Conservation (phyloP, 306 rosid species). For the Coriaria nepalensis region DNA sequence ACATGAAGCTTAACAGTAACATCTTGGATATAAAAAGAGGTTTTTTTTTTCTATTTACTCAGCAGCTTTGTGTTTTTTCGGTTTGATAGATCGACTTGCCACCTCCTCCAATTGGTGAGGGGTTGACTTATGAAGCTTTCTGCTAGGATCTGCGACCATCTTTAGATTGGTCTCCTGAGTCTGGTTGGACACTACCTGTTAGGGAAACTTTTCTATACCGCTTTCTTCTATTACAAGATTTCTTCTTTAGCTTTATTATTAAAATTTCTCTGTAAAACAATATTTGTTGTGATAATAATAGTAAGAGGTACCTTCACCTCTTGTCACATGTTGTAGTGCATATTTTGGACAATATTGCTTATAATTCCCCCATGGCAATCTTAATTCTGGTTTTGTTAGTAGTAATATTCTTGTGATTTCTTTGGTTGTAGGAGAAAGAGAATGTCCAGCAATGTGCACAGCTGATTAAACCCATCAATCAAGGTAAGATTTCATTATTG, state of each 20-base stretch:
- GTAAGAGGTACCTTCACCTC: too few species aligned
- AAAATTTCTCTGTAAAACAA: not conserved
- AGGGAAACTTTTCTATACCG: slow-evolving; percentile 29
- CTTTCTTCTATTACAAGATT: slow-evolving; percentile 1
- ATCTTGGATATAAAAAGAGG: slow-evolving; percentile 1
- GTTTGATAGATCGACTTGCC: slow-evolving; percentile 51
- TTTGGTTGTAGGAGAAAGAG: slow-evolving; percentile 32
- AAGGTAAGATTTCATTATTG: slow-evolving; percentile 25
- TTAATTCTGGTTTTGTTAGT: slow-evolving; percentile 3
- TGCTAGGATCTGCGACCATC: slow-evolving; percentile 70
- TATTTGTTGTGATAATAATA: too few species aligned
- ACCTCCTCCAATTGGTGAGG: slow-evolving; percentile 80
- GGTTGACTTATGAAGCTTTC: slow-evolving; percentile 30
- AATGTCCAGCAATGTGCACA: slow-evolving; percentile 29
- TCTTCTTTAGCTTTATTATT: not conserved
- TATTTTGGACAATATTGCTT: not conserved
- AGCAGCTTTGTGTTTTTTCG: slow-evolving; percentile 1
- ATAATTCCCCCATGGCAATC: not conserved
- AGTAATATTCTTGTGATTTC: slow-evolving; percentile 17
- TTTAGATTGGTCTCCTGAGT: slow-evolving; percentile 51
- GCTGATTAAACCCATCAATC: slow-evolving; percentile 30
- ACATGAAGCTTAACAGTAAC: slow-evolving; percentile 2
- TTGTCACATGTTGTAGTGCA: not conserved
- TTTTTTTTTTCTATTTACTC: slow-evolving; percentile 3
- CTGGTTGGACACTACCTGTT: slow-evolving; percentile 64